Percentiles rank a stretch among this genome's conserved stretches.
Conservation (phyloP, 257 asterid genomes). For the Mitragyna speciosa region DNA sequence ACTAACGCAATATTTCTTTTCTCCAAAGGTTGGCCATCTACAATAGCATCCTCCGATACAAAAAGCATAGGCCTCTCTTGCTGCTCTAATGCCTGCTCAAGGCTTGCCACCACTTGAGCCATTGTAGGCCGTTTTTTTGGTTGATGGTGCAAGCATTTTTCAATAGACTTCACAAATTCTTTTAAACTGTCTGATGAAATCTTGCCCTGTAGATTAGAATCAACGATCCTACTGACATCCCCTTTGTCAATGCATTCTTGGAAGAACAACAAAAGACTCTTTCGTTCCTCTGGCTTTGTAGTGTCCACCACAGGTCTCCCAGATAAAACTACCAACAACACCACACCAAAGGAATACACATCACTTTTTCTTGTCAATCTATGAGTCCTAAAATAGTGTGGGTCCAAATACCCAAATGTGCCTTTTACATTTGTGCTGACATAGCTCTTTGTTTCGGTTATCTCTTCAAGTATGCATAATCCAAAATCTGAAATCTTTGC, state of each 20-base stretch:
- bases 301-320: constrained; percentile 17
- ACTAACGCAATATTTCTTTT: not conserved
- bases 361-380: constrained; percentile 17
- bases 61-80: not conserved
- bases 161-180: not conserved
- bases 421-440: constrained; percentile 18
- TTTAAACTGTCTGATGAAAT: not conserved
- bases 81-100: constrained; percentile 12
- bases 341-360: constrained; percentile 26
- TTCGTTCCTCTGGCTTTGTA: constrained; percentile 4
- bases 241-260: constrained; percentile 9
- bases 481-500: constrained; percentile 23
- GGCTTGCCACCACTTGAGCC: constrained; percentile 19
- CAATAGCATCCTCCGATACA: not conserved
- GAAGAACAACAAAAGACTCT: constrained; percentile 8
- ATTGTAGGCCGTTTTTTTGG: constrained; percentile 18
- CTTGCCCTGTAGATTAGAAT: not conserved
- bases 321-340: constrained; percentile 19
- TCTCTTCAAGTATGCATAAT: constrained; percentile 1
- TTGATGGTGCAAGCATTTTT: not conserved
- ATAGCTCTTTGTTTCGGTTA: not conserved
- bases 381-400: constrained; percentile 12
- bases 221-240: not conserved
- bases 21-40: not conserved
- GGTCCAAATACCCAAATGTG: constrained; percentile 14